Base-by-base conservation (phyloP, 257 asterid genomes). In the Nicotiana knightiana region DNA sequence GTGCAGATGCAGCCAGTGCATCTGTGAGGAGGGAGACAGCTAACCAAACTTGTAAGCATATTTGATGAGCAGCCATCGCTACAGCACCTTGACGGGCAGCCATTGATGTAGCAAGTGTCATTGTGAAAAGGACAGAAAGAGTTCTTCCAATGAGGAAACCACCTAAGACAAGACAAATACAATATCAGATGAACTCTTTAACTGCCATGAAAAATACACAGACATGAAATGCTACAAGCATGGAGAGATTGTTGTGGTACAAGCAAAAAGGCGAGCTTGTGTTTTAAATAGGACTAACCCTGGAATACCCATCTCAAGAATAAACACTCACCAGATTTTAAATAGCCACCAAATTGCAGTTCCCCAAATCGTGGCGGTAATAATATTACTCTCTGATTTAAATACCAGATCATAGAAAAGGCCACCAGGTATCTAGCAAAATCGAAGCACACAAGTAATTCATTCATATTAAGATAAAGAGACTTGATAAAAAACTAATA, bases 61-160 rank as follows among this genome's bases (percentile, higher is more conserved):
- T 92, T 65, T 96, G 99, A 85, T 96, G 98, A 88, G 95, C 98
- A 81, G 98, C 98, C 98, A 94, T 94, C 39, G 98, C 96, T 32
- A 90, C 78, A 46, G 99, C 89, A 76, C 99, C 99, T 86, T 94
- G 98, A 70, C 98, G 98, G 84, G 99, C 97, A 77, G 99, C 99
- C 99, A 96, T 93, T 83, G 98, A 91, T 83, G 99, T 89, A 71
- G 89, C 98, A 57, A 94, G 91, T 55, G 97, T 93, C 97, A 90
- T 84, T 39, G 97, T 94, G 86, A 93, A 43, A 37, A 96, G 97
- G 85, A 92, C 95, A 83, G 99, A 86, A 81, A 96, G 94, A 83
- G 99, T 96, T 84, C 99, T 90, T 85, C 98, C 98, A 82, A 96
- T 89, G 3, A 94, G 97, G 85, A 94, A 92, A 64, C 97, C 97